Evolutionary conservation across 2,329 filamentous ascomycete genomes (phyloP).

Genomic region (Cercospora sp.): DNA sequence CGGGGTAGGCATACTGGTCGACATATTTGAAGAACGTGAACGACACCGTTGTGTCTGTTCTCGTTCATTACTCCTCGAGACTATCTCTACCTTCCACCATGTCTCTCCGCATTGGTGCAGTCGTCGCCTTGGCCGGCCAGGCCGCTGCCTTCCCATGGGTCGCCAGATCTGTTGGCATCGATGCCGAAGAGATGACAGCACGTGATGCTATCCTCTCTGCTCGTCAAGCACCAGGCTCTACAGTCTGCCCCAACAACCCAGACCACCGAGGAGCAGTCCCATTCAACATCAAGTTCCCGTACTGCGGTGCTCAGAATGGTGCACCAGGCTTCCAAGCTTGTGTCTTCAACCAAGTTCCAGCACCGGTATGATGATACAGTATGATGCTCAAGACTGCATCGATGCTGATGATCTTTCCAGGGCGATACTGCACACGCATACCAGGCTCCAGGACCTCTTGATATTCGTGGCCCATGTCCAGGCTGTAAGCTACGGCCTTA

Average conservation of each 20-base stretch:
- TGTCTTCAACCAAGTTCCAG: conserved; percentile 37
- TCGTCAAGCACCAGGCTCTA: conserved; percentile 17
- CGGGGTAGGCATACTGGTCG: background rate
- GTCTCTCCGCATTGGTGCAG: conserved; percentile 15
- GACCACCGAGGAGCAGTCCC: conserved; percentile 43
- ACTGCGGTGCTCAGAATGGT: conserved; percentile 44
- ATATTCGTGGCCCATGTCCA: conserved; percentile 44
- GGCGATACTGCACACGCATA: conserved; percentile 45
- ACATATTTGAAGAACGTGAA: background rate
- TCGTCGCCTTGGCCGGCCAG: conserved; percentile 30
- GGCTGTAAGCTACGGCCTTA: conserved; percentile 1
- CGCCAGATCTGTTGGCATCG: conserved; percentile 31
- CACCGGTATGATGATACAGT: conserved; percentile 32
- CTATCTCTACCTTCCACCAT: too few species aligned
- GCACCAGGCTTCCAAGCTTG: conserved; percentile 46
- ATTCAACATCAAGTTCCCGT: conserved; percentile 39
- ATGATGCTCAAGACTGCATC: too few species aligned
- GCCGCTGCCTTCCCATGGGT: conserved; percentile 45
- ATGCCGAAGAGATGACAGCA: conserved; percentile 28
- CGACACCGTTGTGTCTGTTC: too few species aligned
- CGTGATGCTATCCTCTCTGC: conserved; percentile 40
- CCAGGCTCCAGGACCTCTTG: conserved; percentile 39
- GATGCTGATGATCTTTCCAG: conserved; percentile 18
- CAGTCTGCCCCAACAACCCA: conserved; percentile 43
- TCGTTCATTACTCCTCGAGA: too few species aligned